phyloP scores from a whole-genome alignment of 1,284 basidiomycete genomes.

The Fomitopsis betulina region DNA sequence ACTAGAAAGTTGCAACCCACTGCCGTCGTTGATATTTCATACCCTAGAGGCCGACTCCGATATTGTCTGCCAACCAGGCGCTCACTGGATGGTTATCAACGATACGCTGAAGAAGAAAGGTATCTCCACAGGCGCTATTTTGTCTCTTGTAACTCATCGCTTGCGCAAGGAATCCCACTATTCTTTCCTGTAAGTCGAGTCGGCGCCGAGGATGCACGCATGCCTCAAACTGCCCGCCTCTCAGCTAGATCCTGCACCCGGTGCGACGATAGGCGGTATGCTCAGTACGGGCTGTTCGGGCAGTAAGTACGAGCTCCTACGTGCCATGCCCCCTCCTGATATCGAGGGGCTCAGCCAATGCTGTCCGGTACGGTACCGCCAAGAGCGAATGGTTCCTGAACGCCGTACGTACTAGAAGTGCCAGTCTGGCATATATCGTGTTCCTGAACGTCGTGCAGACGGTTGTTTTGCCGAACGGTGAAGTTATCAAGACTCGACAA shows the following conservation, averaged over 20 bases:
- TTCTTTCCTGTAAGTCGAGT: slow-evolving; percentile 77
- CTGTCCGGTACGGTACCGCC: slow-evolving; percentile 61
- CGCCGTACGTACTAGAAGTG: slow-evolving; percentile 38
- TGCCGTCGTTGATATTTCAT: neutral
- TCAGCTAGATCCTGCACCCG: slow-evolving; percentile 73
- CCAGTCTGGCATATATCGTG: neutral
- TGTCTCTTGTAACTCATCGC: neutral
- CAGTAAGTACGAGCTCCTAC: slow-evolving; percentile 39
- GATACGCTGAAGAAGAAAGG: slow-evolving; percentile 64
- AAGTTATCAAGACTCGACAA: slow-evolving; percentile 90
- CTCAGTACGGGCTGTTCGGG: slow-evolving; percentile 80
- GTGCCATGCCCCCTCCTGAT: neutral
- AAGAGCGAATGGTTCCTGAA: slow-evolving; percentile 59
- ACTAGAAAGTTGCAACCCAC: slow-evolving; percentile 4
- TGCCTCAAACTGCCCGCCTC: neutral
- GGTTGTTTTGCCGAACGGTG: slow-evolving; percentile 84
- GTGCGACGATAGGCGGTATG: slow-evolving; percentile 92
- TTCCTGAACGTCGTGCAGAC: slow-evolving; percentile 44
- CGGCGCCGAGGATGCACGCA: too few species aligned
- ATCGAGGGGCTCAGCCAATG: slow-evolving; percentile 40
- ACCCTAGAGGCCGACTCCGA: slow-evolving; percentile 72
- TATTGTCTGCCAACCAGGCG: slow-evolving; percentile 79
- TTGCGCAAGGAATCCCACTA: slow-evolving; percentile 53
- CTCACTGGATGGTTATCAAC: slow-evolving; percentile 87
- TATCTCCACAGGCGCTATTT: slow-evolving; percentile 10